Base-by-base conservation (phyloP, 108 stramenopile species). In the Cyclotella cryptica region DNA sequence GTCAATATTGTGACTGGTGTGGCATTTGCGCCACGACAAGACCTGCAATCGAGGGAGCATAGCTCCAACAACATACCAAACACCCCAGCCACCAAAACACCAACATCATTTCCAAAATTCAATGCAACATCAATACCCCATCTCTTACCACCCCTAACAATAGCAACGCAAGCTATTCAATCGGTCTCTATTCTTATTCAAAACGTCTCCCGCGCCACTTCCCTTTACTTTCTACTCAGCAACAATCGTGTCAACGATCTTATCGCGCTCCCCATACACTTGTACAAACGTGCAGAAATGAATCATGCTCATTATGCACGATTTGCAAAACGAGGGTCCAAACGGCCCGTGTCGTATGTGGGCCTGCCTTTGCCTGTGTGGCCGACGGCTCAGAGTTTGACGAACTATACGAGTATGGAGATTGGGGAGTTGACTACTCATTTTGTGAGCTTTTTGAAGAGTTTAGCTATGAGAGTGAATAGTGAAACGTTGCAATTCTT, bases 401-500 rank as follows among this genome's bases (percentile, higher is more conserved):
- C 35, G 30, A 13, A n/a, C 9, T 84, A 71, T 62, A 59, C 53
- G 0, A 86, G 85, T 85, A 76, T 84, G n/a, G 94, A 93, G 69
- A 79, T 93, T 24, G 82, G 87, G 15, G 95, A 96, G 75, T 53
- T 96, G 66, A 84, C 90, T 13, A 96, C 91, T 0, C 89, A 92
- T 57, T 92, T 92, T 85, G 90, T 96, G 11, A 85, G 85, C 10
- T 93, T 96, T 76, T 79, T 96, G 42, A 96, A 96, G 64, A 91
- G 91, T 30, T 72, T 96, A 70, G 92, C 91, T 17, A 80, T 96
- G 91, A 84, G 92, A 66, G 90, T 96, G 85, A 96, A 92, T 80
- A 74, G 86, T 4, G 92, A 96, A 74, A 96, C 95, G 8, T 70
- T 96, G 69, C 95, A 96, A 55, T 96, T 96, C 80, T 96, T 88